Conservation (phyloP, 1,139 yeast species). For the Protomyces arabidopsidicola region DNA sequence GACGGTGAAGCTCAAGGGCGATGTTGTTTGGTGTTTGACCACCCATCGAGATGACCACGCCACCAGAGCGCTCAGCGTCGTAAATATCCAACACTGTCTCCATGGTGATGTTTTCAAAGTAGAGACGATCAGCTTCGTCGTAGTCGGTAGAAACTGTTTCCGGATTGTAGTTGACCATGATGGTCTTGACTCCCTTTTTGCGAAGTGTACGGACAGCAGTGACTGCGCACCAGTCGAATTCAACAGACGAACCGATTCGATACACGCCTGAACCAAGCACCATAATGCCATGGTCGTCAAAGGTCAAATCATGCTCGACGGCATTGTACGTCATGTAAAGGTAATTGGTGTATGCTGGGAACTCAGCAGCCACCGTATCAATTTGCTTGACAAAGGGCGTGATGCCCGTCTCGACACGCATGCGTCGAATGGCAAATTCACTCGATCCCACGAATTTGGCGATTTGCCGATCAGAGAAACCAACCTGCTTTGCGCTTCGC, state of each 20-base stretch:
- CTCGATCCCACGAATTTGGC: conserved; percentile 85
- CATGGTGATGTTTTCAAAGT: conserved; percentile 90
- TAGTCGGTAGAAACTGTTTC: conserved; percentile 98
- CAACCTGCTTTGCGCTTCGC: conserved; percentile 90
- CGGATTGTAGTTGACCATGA: conserved; percentile 97
- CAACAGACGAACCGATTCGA: conserved; percentile 92
- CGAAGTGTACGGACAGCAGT: conserved; percentile 92
- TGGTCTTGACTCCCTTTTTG: conserved; percentile 79
- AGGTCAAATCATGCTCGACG: conserved; percentile 74
- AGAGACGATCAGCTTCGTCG: conserved; percentile 95
- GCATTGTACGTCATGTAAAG: conserved; percentile 95
- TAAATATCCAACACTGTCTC: conserved; percentile 95
- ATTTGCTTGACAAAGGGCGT: conserved; percentile 93
- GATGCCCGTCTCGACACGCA: conserved; percentile 83
- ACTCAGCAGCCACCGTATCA: conserved; percentile 98
- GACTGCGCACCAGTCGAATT: conserved; percentile 95
- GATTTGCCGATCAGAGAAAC: conserved; percentile 95
- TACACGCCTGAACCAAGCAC: conserved; percentile 92
- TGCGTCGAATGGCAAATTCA: conserved; percentile 87
- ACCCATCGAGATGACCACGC: conserved; percentile 97
- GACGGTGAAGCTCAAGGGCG: conserved; percentile 89
- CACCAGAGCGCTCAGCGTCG: conserved; percentile 83
- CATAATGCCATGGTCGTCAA: conserved; percentile 82
- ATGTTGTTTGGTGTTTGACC: conserved; percentile 98
- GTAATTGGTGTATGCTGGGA: conserved; percentile 95